phyloP scores from a whole-genome alignment of 306 rosid genomes.

The Cucurbita argyrosperma region DNA sequence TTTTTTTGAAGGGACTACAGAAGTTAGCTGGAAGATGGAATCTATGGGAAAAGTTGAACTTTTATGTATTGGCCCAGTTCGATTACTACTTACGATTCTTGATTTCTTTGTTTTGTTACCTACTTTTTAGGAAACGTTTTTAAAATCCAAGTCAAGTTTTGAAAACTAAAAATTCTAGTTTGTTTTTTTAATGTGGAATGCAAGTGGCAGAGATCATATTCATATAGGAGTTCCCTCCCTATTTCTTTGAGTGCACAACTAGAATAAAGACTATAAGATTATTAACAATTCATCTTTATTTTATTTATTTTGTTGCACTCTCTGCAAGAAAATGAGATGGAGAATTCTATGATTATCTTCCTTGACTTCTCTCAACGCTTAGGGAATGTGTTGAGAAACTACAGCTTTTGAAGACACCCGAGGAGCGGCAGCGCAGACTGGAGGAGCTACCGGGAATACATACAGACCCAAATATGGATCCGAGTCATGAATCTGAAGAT shows the following conservation, averaged over 20 bases:
- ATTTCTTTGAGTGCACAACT: neutral
- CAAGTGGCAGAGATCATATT: neutral
- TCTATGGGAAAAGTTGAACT: neutral
- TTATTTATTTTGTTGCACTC: neutral
- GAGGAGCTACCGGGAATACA: slow-evolving; percentile 85
- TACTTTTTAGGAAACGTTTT: too few relatives aligned
- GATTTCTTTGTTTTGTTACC: too few relatives aligned
- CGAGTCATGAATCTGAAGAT: slow-evolving; percentile 86
- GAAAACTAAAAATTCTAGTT: neutral
- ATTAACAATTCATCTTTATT: neutral
- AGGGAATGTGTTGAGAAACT: slow-evolving; percentile 98
- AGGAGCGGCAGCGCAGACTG: slow-evolving; percentile 94
- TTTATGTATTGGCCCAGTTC: neutral
- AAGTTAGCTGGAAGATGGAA: neutral
- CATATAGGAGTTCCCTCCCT: neutral
- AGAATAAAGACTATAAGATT: neutral
- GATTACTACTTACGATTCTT: too few relatives aligned
- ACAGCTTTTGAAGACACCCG: slow-evolving; percentile 87
- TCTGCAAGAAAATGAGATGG: neutral
- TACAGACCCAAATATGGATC: slow-evolving; percentile 94
- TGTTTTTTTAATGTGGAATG: neutral
- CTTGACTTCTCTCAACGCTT: slow-evolving; percentile 74
- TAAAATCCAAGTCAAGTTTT: too few relatives aligned
- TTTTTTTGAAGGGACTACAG: neutral
- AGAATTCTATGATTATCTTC: slow-evolving; percentile 8